Conservation (phyloP, 2,329 filamentous ascomycete genomes). For the Coniella vitis region DNA sequence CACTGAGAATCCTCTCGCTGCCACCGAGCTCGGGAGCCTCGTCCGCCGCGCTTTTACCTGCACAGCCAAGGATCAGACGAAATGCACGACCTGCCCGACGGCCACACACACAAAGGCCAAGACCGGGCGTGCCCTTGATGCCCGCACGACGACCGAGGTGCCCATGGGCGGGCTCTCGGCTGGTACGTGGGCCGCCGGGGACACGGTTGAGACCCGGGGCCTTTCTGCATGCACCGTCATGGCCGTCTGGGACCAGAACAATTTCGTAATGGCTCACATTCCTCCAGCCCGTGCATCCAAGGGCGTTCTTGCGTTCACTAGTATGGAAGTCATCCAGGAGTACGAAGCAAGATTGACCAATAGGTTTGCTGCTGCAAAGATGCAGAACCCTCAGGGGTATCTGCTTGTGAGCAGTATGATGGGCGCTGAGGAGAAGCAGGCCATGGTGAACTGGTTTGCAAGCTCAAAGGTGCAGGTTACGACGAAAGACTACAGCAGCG, state of each 20-base stretch:
- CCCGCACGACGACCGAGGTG: not conserved
- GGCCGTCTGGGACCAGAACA: not conserved
- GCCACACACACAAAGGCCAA: not conserved
- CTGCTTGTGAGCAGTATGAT: not conserved
- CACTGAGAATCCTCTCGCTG: not conserved
- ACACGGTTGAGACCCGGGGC: not conserved
- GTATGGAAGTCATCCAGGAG: not conserved
- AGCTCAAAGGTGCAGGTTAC: not conserved
- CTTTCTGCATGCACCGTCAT: not conserved
- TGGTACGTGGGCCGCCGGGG: not conserved
- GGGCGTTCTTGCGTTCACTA: not conserved
- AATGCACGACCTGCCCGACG: not conserved
- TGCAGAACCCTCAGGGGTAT: not conserved
- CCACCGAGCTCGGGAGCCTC: not conserved
- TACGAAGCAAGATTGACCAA: not conserved
- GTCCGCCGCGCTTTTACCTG: not conserved
- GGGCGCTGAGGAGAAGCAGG: not conserved
- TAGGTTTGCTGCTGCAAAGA: not conserved
- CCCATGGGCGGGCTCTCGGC: not conserved
- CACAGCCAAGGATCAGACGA: not conserved
- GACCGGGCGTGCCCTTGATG: not conserved
- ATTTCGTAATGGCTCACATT: not conserved
- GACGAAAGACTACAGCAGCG: not conserved
- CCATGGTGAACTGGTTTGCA: not conserved
- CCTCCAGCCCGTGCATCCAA: not conserved